These are phyloP conservation scores for Piper longum DNA, from an alignment of 164 flowering plant species.

Conservation along the genomic window DNA sequence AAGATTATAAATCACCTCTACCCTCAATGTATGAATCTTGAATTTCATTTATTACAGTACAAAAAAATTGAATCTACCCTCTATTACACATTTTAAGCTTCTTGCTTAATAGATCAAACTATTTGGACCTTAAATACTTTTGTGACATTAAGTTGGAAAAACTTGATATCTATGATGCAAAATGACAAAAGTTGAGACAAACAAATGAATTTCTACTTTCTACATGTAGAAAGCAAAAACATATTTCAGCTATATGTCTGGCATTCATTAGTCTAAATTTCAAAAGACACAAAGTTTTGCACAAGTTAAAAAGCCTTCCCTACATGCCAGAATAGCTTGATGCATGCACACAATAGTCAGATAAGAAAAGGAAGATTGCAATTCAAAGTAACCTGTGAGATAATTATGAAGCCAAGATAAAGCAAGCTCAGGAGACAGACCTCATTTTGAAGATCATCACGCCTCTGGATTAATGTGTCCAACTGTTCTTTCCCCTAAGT, in stretches of 20 bases:
- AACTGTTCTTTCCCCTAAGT: slow-evolving; percentile 41
- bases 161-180: background rate
- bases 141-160: background rate
- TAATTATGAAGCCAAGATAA: no score
- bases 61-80: no score
- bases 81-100: no score
- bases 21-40: no score
- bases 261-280: background rate
- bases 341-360: background rate
- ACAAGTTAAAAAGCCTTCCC: background rate
- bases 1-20: no score
- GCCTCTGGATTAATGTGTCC: slow-evolving; percentile 36
- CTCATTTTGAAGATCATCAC: slow-evolving; percentile 60
- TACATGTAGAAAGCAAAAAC: background rate
- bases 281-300: background rate
- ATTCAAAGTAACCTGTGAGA: background rate
- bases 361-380: background rate
- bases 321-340: background rate
- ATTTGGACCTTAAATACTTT: background rate
- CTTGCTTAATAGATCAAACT: no score
- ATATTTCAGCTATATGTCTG: background rate
- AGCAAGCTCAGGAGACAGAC: slow-evolving; percentile 16
- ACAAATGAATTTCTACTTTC: background rate
- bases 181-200: background rate
- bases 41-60: no score